A percentile compares a stretch with the other conserved stretches of the same genome.
These are phyloP conservation scores for Nakaseomyces nivariensis DNA, from an alignment of 1,139 yeast genomes.

Conservation along the genomic window DNA sequence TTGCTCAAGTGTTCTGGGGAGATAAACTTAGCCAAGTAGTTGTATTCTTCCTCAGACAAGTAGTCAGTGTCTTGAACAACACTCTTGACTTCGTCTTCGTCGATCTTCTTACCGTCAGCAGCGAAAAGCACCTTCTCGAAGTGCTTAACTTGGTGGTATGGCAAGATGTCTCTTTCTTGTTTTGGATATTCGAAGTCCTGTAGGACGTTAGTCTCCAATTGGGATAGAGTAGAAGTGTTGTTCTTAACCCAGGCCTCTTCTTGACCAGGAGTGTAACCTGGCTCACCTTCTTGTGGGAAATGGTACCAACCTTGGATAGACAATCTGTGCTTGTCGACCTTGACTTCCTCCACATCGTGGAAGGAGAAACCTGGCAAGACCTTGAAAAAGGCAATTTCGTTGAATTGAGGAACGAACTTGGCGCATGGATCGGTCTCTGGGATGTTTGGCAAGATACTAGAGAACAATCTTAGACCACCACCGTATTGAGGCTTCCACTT, in stretches of 20 bases:
- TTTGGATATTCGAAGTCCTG: slow-evolving; percentile 80
- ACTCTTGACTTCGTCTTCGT: slow-evolving; percentile 7
- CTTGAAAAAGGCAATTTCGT: slow-evolving; percentile 89
- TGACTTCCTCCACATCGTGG: slow-evolving; percentile 97
- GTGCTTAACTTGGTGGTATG: slow-evolving; percentile 25
- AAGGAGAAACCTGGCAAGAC: slow-evolving; percentile 95
- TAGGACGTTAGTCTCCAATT: slow-evolving; percentile 64
- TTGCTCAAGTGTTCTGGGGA: slow-evolving; percentile 44
- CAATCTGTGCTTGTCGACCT: slow-evolving; percentile 77
- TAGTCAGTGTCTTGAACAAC: slow-evolving; percentile 15
- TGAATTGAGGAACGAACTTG: slow-evolving; percentile 82
- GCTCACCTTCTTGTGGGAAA: slow-evolving; percentile 88
- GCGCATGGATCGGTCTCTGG: slow-evolving; percentile 69
- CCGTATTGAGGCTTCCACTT: slow-evolving; percentile 85
- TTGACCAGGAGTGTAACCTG: slow-evolving; percentile 71
- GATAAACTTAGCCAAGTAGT: slow-evolving; percentile 43
- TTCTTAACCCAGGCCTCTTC: slow-evolving; percentile 56
- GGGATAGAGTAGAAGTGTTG: slow-evolving; percentile 70
- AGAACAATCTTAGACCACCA: slow-evolving; percentile 81
- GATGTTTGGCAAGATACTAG: slow-evolving; percentile 79
- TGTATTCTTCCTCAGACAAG: slow-evolving; percentile 34
- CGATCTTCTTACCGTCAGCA: slow-evolving; percentile 10
- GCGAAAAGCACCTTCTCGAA: slow-evolving; percentile 14
- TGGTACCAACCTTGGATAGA: slow-evolving; percentile 99
- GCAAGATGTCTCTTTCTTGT: slow-evolving; percentile 29